Evolutionary conservation across 1,139 yeast species (phyloP).

Genomic region (Yamadazyma taylorii): DNA sequence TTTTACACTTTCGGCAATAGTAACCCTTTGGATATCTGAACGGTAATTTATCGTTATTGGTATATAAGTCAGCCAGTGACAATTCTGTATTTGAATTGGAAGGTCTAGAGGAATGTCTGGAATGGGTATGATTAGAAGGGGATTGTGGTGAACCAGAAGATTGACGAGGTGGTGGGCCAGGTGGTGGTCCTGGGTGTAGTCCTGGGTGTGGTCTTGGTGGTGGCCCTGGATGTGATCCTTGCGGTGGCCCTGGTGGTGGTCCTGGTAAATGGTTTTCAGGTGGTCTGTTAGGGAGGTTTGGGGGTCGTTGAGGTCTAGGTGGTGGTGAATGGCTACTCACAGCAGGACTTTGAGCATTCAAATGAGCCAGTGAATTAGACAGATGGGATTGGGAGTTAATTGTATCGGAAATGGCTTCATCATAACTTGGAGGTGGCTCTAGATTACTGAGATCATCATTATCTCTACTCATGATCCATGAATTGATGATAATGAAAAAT

Average conservation of each 20-base stretch:
- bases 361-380: slow-evolving; percentile 1
- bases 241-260: neutral
- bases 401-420: slow-evolving; percentile 14
- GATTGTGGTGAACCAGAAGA: slow-evolving; percentile 6
- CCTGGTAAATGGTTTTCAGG: too few species aligned
- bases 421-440: slow-evolving; percentile 18
- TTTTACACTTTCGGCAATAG: slow-evolving; percentile 41
- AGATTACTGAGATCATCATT: slow-evolving; percentile 3
- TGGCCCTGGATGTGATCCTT: neutral
- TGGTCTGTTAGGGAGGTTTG: slow-evolving; percentile 6
- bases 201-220: too few species aligned
- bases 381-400: neutral
- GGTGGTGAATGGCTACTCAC: neutral
- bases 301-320: slow-evolving; percentile 1
- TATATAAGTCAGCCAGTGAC: slow-evolving; percentile 21
- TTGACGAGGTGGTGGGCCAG: slow-evolving; percentile 13
- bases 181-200: slow-evolving; percentile 9
- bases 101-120: slow-evolving; percentile 14
- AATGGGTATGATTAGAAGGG: slow-evolving; percentile 4
- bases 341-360: neutral
- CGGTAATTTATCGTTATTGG: slow-evolving; percentile 48
- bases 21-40: slow-evolving; percentile 47
- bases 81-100: slow-evolving; percentile 10
- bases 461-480: neutral
- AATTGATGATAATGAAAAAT: neutral